These are phyloP conservation scores for Leishmania arabica DNA, from an alignment of 208 protist genomes.

Conservation along the genomic window DNA sequence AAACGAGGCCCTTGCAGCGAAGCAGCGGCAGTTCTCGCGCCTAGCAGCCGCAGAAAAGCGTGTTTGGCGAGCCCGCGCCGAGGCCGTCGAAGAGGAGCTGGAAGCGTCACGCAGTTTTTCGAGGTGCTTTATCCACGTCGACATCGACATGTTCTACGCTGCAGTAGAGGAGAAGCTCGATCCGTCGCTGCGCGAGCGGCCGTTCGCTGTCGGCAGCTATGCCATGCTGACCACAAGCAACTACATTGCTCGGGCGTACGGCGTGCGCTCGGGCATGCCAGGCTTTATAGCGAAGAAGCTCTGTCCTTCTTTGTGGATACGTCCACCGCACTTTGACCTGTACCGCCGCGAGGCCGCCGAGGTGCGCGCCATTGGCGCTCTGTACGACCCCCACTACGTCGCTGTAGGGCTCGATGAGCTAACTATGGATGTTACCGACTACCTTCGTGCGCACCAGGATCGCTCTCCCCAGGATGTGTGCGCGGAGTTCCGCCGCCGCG, in stretches of 20 bases:
- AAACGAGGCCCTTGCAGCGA: constrained; percentile 24
- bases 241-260: constrained; percentile 93
- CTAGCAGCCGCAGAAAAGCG: constrained; percentile 25
- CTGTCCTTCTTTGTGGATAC: constrained; percentile 75
- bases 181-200: constrained; percentile 65
- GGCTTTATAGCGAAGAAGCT: constrained; percentile 91
- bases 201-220: constrained; percentile 92
- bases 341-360: constrained; percentile 52
- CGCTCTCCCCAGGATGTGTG: constrained; percentile 44
- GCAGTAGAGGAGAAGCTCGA: constrained; percentile 85
- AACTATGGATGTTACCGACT: constrained; percentile 70
- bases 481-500: constrained; percentile 47
- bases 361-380: constrained; percentile 58
- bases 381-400: constrained; percentile 75
- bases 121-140: constrained; percentile 62
- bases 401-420: constrained; percentile 71
- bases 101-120: constrained; percentile 48
- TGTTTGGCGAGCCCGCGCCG: constrained; percentile 17
- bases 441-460: constrained; percentile 20
- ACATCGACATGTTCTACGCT: constrained; percentile 94
- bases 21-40: constrained; percentile 20
- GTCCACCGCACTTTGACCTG: constrained; percentile 58
- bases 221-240: constrained; percentile 93
- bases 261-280: constrained; percentile 94
- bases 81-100: constrained; percentile 29